Base-by-base conservation (phyloP, 495 filamentous ascomycete genomes). In the Hyaloscypha variabilis region DNA sequence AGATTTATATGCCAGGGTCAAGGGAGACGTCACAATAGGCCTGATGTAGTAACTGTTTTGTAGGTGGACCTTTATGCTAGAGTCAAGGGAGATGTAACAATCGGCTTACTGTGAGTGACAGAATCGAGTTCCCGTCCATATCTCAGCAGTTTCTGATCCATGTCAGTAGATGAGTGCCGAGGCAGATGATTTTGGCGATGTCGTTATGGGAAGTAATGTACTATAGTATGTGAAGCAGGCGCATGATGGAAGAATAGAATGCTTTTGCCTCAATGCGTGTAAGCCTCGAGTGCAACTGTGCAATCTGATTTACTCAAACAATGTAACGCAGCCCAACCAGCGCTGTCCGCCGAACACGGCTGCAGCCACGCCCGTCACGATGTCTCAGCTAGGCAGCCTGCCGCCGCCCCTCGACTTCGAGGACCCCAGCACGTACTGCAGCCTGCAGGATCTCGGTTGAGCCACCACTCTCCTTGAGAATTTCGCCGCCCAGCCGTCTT, bases 11-110 rank as follows among this genome's bases (percentile, higher is more conserved):
- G 70, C 70, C 17, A 58, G 70, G 17, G 70, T 72, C 25, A 72
- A 72, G 58, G 70, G 70, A 50, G 70, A 72, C 58, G 67, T 72
- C 21, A 70, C 70, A n/a, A 69, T 72, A 51, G 70, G 70, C 56
- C 58, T 72, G 46, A 61, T 72, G 70, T 72, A 69, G 55, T 67
- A 61, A 67, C 65, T 25, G 28, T 59, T 59, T 64, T 64, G 10
- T 68, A 71, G 69, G 69, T 71, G 39, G 69, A 71, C 55, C 66
- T 71, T 30, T 71, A 71, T 54, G 69, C 69, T 30, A 65, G 69
- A 64, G 69, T 71, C 24, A 71, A 71, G 63, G 69, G 69, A 63
- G 69, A 71, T 63, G 60, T 71, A 4, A 68, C 69, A 6, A 71
- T 71, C 42, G 69, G 69, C n/a, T 55, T 71, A 55, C 46, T 71